A percentile compares a stretch with the other conserved stretches of the same genome.
phyloP scores from a whole-genome alignment of 345 rosid genomes.

The Populus simonii region DNA sequence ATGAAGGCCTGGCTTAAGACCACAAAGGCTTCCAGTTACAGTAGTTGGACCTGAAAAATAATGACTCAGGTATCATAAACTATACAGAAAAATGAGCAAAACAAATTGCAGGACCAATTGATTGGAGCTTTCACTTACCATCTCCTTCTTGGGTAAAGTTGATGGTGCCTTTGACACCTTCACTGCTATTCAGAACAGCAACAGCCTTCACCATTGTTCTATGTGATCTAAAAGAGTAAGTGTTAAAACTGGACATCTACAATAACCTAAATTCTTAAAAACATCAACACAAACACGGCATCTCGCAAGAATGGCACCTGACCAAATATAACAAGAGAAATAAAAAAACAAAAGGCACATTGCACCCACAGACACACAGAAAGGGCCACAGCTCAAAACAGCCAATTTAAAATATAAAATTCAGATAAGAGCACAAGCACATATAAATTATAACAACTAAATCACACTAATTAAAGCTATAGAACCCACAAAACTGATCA shows the following conservation, averaged over 20 bases:
- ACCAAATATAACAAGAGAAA: background rate
- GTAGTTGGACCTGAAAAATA: slow-evolving; percentile 59
- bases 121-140: slow-evolving; percentile 36
- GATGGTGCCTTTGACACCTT: slow-evolving; percentile 78
- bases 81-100: background rate
- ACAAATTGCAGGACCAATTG: background rate
- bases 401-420: background rate
- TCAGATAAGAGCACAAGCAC: background rate
- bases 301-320: background rate
- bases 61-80: background rate
- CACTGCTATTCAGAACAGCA: slow-evolving; percentile 62
- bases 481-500: background rate
- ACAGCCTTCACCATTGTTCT: slow-evolving; percentile 82
- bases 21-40: slow-evolving; percentile 70
- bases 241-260: background rate
- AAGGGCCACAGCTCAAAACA: background rate
- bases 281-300: background rate
- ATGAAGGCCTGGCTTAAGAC: slow-evolving; percentile 90
- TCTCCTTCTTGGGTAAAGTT: slow-evolving; percentile 75
- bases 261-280: background rate
- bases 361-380: background rate
- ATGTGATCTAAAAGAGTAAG: slow-evolving; percentile 60
- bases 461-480: background rate
- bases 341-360: background rate
- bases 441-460: background rate